These are phyloP conservation scores for Populus hybrid DNA, from an alignment of 441 rosid species.

Conservation along the genomic window DNA sequence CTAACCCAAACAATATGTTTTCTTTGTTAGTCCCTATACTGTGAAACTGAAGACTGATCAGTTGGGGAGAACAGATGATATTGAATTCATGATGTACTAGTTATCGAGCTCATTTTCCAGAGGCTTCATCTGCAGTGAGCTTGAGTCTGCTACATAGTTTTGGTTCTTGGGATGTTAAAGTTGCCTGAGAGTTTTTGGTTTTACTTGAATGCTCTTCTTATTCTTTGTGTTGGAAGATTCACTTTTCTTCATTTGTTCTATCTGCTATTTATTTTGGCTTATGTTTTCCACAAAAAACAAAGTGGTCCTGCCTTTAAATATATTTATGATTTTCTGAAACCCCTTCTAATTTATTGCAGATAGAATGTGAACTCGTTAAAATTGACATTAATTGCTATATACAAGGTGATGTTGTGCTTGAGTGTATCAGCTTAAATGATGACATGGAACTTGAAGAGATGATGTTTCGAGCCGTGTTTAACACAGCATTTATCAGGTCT, in stretches of 20 bases:
- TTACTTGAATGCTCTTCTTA: background rate
- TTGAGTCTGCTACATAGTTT: background rate
- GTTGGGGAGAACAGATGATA: background rate
- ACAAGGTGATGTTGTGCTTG: conserved; percentile 91
- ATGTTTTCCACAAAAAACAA: background rate
- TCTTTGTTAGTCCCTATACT: background rate
- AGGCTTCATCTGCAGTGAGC: background rate
- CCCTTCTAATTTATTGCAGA: conserved; percentile 44
- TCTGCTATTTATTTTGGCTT: background rate
- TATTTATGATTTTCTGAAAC: conserved; percentile 14
- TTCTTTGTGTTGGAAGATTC: background rate
- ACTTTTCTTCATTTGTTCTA: background rate
- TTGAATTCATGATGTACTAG: background rate
- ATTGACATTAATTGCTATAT: conserved; percentile 82
- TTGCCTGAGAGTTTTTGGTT: background rate
- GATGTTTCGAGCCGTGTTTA: conserved; percentile 86
- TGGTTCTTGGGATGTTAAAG: background rate
- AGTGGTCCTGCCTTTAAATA: conserved; percentile 1
- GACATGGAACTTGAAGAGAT: conserved; percentile 76
- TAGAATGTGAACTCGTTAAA: conserved; percentile 80
- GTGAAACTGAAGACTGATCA: background rate
- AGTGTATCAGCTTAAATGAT: conserved; percentile 74
- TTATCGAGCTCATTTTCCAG: background rate
- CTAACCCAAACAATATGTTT: background rate
- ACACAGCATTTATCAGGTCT: conserved; percentile 91